Evolutionary conservation across 2,329 filamentous ascomycete species (phyloP).

Genomic region (Chaetothyriales sp.): DNA sequence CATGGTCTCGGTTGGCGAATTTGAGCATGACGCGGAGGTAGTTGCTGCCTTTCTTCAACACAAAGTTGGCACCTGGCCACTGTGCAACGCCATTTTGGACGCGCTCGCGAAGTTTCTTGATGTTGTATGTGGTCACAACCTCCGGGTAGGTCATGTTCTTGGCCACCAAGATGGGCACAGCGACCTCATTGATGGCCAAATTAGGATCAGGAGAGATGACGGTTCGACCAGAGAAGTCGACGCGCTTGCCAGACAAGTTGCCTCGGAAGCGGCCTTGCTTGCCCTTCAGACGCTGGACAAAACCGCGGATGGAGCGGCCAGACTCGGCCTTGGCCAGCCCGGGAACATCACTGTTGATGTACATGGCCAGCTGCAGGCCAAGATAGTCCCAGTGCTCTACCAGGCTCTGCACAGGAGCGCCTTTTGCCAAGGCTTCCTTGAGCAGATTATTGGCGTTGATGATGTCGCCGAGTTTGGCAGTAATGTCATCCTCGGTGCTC

Average conservation of each 20-base stretch:
- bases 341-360: constrained; percentile 93
- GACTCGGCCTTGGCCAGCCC: constrained; percentile 79
- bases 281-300: constrained; percentile 89
- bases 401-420: constrained; percentile 71
- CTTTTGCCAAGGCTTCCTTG: constrained; percentile 65
- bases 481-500: constrained; percentile 92
- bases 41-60: constrained; percentile 57
- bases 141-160: constrained; percentile 95
- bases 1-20: constrained; percentile 55
- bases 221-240: constrained; percentile 93
- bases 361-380: constrained; percentile 89
- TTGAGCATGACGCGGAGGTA: constrained; percentile 59
- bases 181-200: constrained; percentile 81
- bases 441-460: constrained; percentile 84
- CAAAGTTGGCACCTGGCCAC: constrained; percentile 78
- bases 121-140: constrained; percentile 70
- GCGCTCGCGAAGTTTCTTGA: constrained; percentile 62
- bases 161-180: constrained; percentile 79
- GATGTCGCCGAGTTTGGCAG: constrained; percentile 92
- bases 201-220: constrained; percentile 98
- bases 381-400: constrained; percentile 99
- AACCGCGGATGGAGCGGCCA: constrained; percentile 79
- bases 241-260: constrained; percentile 93
- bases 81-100: constrained; percentile 61
- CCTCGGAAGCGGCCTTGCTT: constrained; percentile 96